Evolutionary conservation across 179 eudicot species (phyloP), one percentile per base, ranked within the genome.

Genomic region (Pouteria campechiana): DNA sequence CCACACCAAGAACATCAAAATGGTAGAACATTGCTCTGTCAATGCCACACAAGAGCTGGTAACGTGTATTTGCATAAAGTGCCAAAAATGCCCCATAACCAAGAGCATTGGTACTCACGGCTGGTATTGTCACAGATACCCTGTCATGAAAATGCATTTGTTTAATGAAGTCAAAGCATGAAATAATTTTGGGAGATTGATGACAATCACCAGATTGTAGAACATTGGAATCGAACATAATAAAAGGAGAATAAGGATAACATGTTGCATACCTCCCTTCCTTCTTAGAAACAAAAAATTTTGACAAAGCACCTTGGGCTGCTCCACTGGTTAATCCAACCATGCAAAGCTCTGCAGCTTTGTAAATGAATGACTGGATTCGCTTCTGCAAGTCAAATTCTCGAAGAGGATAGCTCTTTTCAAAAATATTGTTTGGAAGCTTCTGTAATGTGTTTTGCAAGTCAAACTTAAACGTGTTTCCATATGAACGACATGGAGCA

Each of bases 401-500:
- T 58, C 95, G 70, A 19, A 68, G 64, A 51, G 85, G 93, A 55
- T 90, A 90, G 60, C 87, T 81, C 61, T 57, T 82, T 47, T 90
- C 98, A 67, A 90, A 90, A 16, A 86, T 60, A 66, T 81, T 90
- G 60, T 90, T 90, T 7, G 98, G 98, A 33, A 90, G 87, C 68
- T 86, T 84, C 60, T 81, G 98, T 64, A 90, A 60, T 11, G 95
- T 85, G 52, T 86, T 90, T 45, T 90, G 93, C 67, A 85, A 66
- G 73, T 85, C 98, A 52, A 57, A 77, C 18, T 63, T 70, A 64
- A 88, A 88, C 10, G 94, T 90, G 45, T 71, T 81, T 47, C 95
- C 95, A 73, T 90, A 90, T 12, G 98, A 90, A 29, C 90, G 98
- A 48, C 98, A 90, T 35, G 98, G 95, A 57, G 95, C 95, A 52